Evolutionary conservation across 345 rosid species (phyloP).

Genomic region (Eucalyptus erythrocorys): DNA sequence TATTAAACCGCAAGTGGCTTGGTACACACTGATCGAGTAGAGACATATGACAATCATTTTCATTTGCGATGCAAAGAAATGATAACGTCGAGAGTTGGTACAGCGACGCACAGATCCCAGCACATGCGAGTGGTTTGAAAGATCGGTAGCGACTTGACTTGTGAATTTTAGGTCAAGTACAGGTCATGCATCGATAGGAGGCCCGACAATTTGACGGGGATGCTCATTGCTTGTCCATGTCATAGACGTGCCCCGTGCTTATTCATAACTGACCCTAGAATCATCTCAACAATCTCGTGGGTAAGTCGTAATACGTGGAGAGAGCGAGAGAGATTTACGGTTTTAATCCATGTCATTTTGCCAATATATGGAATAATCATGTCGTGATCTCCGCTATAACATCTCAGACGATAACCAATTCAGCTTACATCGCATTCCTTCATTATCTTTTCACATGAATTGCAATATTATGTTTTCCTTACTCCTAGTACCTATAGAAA

Average conservation of each 20-base stretch:
- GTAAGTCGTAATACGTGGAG: neutral
- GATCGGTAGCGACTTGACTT: neutral
- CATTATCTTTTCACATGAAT: neutral
- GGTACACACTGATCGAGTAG: too few species aligned
- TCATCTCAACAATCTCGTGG: neutral
- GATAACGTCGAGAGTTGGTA: neutral
- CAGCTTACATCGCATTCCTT: neutral
- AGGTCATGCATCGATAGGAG: neutral
- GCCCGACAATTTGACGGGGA: neutral
- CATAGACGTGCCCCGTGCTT: neutral
- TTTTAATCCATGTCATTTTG: neutral
- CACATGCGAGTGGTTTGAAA: neutral
- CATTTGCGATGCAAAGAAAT: neutral
- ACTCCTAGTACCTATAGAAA: neutral
- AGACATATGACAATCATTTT: neutral
- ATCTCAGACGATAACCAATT: neutral
- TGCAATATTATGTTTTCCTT: neutral
- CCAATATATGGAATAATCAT: slow-evolving; percentile 6
- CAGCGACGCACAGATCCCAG: neutral
- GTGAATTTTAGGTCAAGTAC: neutral
- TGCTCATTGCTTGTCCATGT: neutral
- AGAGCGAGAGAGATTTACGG: neutral
- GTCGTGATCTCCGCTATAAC: slow-evolving; percentile 6
- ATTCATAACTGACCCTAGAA: neutral
- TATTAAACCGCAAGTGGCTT: too few species aligned